These are phyloP conservation scores for Didymosphaeria variabile DNA, from an alignment of 2,329 filamentous ascomycete species.

Conservation along the genomic window DNA sequence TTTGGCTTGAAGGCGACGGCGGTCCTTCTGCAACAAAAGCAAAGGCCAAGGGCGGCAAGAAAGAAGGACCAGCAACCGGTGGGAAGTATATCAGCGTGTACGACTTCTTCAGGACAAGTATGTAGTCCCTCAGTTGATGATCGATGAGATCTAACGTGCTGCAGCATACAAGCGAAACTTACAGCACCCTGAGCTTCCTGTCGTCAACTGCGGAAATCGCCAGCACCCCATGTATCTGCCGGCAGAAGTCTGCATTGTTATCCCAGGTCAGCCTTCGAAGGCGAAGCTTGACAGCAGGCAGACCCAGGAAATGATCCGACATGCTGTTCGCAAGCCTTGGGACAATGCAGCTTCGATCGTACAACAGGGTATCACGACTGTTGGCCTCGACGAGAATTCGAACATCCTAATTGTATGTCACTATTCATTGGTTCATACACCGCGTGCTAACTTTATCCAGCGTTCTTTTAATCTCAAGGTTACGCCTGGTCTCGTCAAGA, in stretches of 20 bases:
- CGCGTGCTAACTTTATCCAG: conserved; percentile 11
- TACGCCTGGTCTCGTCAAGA: conserved; percentile 69
- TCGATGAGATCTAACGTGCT: background rate
- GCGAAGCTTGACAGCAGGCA: conserved; percentile 32
- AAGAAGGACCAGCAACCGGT: background rate
- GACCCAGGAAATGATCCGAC: conserved; percentile 38
- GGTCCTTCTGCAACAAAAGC: conserved; percentile 16
- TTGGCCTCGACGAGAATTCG: conserved; percentile 24
- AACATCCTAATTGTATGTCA: conserved; percentile 28
- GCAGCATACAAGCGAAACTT: conserved; percentile 25
- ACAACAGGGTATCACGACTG: conserved; percentile 21
- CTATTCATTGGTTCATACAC: background rate
- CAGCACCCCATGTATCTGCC: conserved; percentile 38
- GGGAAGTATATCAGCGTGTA: conserved; percentile 32
- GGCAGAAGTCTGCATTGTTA: conserved; percentile 34
- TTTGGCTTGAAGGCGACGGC: conserved; percentile 28
- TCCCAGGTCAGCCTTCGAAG: conserved; percentile 33
- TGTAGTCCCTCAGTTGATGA: conserved; percentile 6
- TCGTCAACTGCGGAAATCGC: conserved; percentile 35
- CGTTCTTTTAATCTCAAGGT: conserved; percentile 69
- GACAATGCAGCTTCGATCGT: conserved; percentile 33
- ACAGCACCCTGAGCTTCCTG: conserved; percentile 24
- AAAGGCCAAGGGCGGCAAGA: conserved; percentile 12
- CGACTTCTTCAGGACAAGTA: conserved; percentile 29
- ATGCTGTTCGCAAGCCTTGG: conserved; percentile 37